Base-by-base conservation (phyloP, 371 early-diverging fungal genomes). In the Blakeslea trispora region DNA sequence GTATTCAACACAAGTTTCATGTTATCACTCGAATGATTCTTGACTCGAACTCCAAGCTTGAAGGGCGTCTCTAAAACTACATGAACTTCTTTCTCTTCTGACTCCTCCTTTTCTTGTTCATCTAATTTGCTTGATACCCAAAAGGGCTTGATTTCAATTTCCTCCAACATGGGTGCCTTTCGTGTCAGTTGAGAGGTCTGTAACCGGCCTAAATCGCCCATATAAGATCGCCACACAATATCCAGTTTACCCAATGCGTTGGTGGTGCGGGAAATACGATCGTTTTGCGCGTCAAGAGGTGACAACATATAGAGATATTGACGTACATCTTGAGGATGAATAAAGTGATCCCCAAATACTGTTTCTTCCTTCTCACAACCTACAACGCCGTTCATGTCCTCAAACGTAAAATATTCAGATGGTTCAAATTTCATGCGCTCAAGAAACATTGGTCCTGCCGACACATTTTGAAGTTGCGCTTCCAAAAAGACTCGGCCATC, bases 111-210 rank as follows among this genome's bases (percentile, higher is more conserved):
- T 28, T 28, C 28, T 28, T n/a, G n/a, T n/a, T n/a, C n/a, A n/a
- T n/a, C n/a, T n/a, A n/a, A n/a, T n/a, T 28, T 28, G 28, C 7
- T 28, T 28, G 28, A 28, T 5, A 28, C 7, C 28, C 28, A 69
- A 46, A 85, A 79, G 0, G 86, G 82, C 35, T 81, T 80, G 0
- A 96, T 71, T 49, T 93, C 91, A 40, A 94, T 81, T 32, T 88
- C 84, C 32, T 92, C 90, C 55, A 91, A 56, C 21, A 83, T 68
- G 0, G 91, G 89, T 11, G 90, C 83, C 67, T 93, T 94, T 45
- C 95, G 86, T 24, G 89, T 81, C 31, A 97, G 77, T 61, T 94
- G 95, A 6, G 93, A 90, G n/a, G 98, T 98, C 72, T 98, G 97
- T 51, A 98, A 70, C 3, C 96, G 82, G 0, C 95, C 95, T 0